A percentile compares a stretch with the other conserved stretches of the same genome.
Evolutionary conservation across 2,329 filamentous ascomycete species (phyloP).

Genomic region (Pseudocercospora musae): DNA sequence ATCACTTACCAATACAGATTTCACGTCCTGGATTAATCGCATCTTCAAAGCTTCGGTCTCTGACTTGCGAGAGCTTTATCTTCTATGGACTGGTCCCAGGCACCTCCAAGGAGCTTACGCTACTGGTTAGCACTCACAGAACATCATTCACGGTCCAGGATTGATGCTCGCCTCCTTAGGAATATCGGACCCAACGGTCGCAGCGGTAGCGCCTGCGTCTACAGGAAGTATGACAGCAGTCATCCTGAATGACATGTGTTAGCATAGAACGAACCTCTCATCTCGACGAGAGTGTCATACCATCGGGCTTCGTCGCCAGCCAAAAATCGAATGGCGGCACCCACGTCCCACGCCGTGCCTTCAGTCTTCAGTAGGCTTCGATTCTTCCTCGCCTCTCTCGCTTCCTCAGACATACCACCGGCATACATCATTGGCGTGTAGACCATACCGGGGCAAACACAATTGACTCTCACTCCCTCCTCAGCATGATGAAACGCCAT

Average conservation of each 20-base stretch:
- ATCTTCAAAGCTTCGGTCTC: neutral
- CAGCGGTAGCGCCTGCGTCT: constrained; percentile 48
- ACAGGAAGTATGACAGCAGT: constrained; percentile 48
- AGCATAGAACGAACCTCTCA: neutral
- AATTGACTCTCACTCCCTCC: constrained; percentile 54
- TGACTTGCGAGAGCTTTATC: neutral
- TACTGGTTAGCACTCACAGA: neutral
- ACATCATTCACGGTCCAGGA: constrained; percentile 3
- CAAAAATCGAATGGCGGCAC: constrained; percentile 51
- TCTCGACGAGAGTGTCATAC: constrained; percentile 26
- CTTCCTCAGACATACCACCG: constrained; percentile 50
- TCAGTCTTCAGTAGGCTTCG: constrained; percentile 53
- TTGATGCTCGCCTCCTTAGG: constrained; percentile 27
- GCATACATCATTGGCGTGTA: constrained; percentile 57
- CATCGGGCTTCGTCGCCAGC: constrained; percentile 52
- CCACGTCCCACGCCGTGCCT: constrained; percentile 55
- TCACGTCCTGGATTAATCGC: neutral
- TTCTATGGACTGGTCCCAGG: constrained; percentile 2
- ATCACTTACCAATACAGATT: neutral
- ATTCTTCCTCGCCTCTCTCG: constrained; percentile 48
- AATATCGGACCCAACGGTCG: constrained; percentile 40
- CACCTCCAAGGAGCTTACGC: neutral
- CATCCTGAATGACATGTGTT: constrained; percentile 11
- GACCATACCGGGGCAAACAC: constrained; percentile 54
- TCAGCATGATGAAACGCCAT: constrained; percentile 55